These are phyloP conservation scores for Auriculariales sp. DNA, from an alignment of 768 basidiomycete genomes.

Conservation along the genomic window DNA sequence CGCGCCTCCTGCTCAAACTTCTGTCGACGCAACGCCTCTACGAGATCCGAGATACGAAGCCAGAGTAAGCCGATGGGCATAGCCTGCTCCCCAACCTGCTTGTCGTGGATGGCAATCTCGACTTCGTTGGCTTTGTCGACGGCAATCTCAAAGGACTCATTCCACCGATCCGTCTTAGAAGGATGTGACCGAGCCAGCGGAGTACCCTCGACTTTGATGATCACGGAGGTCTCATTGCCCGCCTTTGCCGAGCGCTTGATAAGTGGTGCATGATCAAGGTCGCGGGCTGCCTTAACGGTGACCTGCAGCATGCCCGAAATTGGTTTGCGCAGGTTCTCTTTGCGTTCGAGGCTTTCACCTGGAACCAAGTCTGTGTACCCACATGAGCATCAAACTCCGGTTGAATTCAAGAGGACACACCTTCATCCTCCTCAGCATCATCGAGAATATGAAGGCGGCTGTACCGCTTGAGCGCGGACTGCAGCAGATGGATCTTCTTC, in stretches of 20 bases:
- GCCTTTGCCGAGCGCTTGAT: constrained; percentile 62
- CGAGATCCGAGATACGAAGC: constrained; percentile 86
- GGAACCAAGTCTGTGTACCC: constrained; percentile 26
- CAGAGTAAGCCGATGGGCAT: constrained; percentile 89
- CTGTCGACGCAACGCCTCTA: constrained; percentile 84
- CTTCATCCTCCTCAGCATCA: constrained; percentile 60
- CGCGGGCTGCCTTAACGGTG: constrained; percentile 77
- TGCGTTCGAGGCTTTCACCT: constrained; percentile 68
- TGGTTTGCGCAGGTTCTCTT: constrained; percentile 87
- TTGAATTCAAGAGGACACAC: constrained; percentile 19
- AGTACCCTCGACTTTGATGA: constrained; percentile 92
- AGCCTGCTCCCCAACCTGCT: constrained; percentile 71
- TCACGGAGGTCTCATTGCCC: constrained; percentile 72
- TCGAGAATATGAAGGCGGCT: constrained; percentile 92
- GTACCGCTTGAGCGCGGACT: constrained; percentile 86
- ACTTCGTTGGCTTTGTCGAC: constrained; percentile 99
- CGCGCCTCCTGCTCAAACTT: constrained; percentile 77
- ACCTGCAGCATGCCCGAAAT: constrained; percentile 85
- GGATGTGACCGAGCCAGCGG: constrained; percentile 86
- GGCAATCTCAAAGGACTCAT: constrained; percentile 90
- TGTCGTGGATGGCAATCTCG: constrained; percentile 91
- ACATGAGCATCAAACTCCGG: not conserved
- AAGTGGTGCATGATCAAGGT: constrained; percentile 88
- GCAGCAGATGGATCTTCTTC: constrained; percentile 87
- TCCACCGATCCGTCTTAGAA: constrained; percentile 91